These are phyloP conservation scores for Massarina eburnea DNA, from an alignment of 2,329 filamentous ascomycete genomes.

Conservation along the genomic window DNA sequence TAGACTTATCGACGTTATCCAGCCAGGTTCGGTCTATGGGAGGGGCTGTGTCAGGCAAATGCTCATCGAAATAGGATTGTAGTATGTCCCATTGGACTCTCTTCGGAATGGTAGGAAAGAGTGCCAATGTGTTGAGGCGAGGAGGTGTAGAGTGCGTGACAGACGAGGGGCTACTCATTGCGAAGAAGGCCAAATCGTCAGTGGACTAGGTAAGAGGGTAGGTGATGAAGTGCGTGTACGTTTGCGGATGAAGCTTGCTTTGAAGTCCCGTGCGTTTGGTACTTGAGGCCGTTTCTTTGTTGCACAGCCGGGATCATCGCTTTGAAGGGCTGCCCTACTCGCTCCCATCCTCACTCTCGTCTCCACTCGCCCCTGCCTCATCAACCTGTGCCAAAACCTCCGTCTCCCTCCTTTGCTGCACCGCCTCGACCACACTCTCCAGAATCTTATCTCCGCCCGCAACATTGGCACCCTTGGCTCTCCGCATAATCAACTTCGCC, in stretches of 20 bases:
- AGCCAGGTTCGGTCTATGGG: conserved; percentile 2
- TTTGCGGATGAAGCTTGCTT: conserved; percentile 4
- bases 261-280: neutral
- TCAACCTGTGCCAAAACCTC: conserved; percentile 20
- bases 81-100: conserved; percentile 9
- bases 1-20: neutral
- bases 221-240: neutral
- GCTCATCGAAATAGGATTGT: conserved; percentile 5
- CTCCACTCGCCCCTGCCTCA: conserved; percentile 11
- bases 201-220: neutral
- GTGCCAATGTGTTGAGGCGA: neutral
- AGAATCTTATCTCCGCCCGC: conserved; percentile 12
- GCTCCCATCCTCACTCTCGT: conserved; percentile 13
- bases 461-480: conserved; percentile 56
- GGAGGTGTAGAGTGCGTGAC: neutral
- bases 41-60: neutral
- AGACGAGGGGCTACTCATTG: neutral
- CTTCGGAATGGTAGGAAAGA: neutral
- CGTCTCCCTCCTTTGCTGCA: conserved; percentile 21
- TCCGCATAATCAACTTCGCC: conserved; percentile 70
- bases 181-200: neutral
- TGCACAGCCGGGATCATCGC: no score
- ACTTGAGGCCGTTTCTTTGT: conserved; percentile 6
- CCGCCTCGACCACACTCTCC: conserved; percentile 25
- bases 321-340: no score